phyloP scores from a whole-genome alignment of 768 basidiomycete genomes.

The Boletellus ananas region DNA sequence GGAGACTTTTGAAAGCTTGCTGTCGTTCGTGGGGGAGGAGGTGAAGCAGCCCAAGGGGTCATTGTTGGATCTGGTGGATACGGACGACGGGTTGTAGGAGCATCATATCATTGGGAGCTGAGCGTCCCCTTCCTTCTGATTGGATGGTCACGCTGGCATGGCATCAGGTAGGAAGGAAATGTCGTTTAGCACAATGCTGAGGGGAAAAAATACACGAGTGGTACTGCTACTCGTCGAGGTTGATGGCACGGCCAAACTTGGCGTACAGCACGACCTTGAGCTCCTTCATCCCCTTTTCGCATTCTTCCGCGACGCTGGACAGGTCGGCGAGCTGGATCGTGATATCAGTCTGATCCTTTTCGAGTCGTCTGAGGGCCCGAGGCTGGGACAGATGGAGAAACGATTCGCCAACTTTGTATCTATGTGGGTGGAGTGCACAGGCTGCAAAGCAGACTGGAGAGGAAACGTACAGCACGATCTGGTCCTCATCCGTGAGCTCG shows the following conservation, averaged over 20 bases:
- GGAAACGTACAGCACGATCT: conserved; percentile 62
- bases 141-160: no score
- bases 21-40: conserved; percentile 58
- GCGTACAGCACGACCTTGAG: conserved; percentile 80
- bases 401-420: conserved; percentile 87
- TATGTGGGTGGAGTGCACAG: conserved; percentile 55
- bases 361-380: conserved; percentile 67
- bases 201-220: neutral
- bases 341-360: conserved; percentile 61
- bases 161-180: no score
- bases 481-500: conserved; percentile 84
- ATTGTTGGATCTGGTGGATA: conserved; percentile 60
- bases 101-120: no score
- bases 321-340: conserved; percentile 52
- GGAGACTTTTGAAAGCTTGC: conserved; percentile 63
- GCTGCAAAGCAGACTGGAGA: conserved; percentile 39
- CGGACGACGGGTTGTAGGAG: conserved; percentile 25
- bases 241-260: conserved; percentile 91
- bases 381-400: conserved; percentile 76
- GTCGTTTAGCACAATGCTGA: no score
- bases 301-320: conserved; percentile 52
- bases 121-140: no score
- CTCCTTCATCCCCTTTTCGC: conserved; percentile 72
- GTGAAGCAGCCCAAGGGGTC: conserved; percentile 66
- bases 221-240: conserved; percentile 71